phyloP scores from a whole-genome alignment of 106 monocot species.

The Dioscorea dumetorum region DNA sequence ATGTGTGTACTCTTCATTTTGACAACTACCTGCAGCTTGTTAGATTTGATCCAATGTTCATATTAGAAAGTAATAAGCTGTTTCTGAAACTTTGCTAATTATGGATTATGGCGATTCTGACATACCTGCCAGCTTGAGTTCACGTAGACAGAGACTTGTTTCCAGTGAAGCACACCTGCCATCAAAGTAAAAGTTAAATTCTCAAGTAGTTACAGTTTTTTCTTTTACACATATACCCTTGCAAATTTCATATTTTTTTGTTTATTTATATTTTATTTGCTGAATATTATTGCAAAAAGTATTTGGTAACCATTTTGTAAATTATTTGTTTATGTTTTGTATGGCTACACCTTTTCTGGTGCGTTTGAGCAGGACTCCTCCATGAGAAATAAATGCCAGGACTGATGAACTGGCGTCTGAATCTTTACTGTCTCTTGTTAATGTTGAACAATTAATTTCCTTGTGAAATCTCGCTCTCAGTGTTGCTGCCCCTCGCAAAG shows the following conservation, averaged over 20 bases:
- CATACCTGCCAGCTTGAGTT: slow-evolving; percentile 43
- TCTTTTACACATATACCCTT: too few species aligned
- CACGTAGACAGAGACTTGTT: slow-evolving; percentile 34
- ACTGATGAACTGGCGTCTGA: slow-evolving; percentile 21
- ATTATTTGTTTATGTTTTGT: neutral
- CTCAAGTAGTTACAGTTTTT: too few species aligned
- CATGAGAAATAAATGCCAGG: slow-evolving; percentile 32
- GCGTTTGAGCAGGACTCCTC: slow-evolving; percentile 45
- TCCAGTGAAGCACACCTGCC: slow-evolving; percentile 53
- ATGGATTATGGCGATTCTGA: too few species aligned
- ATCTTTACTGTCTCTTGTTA: slow-evolving; percentile 16
- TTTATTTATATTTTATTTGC: too few species aligned
- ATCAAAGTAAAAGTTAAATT: neutral
- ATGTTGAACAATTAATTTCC: slow-evolving; percentile 17
- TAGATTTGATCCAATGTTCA: too few species aligned
- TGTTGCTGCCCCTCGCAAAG: slow-evolving; percentile 39
- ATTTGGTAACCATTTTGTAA: too few species aligned
- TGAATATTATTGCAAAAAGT: too few species aligned
- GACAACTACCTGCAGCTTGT: slow-evolving; percentile 32
- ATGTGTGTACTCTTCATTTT: slow-evolving; percentile 59
- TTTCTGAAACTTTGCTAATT: too few species aligned
- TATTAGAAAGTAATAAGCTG: too few species aligned
- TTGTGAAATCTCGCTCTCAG: slow-evolving; percentile 37
- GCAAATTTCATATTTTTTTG: too few species aligned
- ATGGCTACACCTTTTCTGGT: slow-evolving; percentile 44